Evolutionary conservation across 345 rosid genomes (phyloP).

Genomic region (Carallia brachiata): DNA sequence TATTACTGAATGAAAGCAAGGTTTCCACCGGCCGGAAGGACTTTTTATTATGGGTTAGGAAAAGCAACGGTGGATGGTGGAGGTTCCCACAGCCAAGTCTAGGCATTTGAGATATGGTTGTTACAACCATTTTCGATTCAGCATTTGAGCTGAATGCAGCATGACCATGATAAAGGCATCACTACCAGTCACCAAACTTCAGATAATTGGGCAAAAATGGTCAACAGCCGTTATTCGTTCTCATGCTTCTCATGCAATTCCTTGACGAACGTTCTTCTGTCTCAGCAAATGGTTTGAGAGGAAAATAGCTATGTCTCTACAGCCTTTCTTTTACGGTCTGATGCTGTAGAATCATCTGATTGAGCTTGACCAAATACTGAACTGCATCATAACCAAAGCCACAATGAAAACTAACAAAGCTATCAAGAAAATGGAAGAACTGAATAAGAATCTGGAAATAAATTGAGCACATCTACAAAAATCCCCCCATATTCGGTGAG

Average conservation of each 20-base stretch:
- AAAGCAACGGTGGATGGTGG: too few species aligned
- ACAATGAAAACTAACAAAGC: slow-evolving; percentile 3
- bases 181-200: not conserved
- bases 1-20: too few species aligned
- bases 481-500: too few species aligned
- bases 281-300: not conserved
- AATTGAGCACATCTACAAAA: too few species aligned
- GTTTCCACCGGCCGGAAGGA: too few species aligned
- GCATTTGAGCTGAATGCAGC: not conserved
- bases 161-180: not conserved
- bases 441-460: not conserved
- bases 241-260: too few species aligned
- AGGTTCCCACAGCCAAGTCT: too few species aligned
- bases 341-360: slow-evolving; percentile 45
- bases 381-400: slow-evolving; percentile 35
- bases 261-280: too few species aligned
- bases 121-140: not conserved
- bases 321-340: slow-evolving; percentile 68
- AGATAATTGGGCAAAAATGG: too few species aligned
- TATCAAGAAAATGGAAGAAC: not conserved
- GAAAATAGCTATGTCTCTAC: slow-evolving; percentile 41
- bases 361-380: slow-evolving; percentile 83
- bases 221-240: too few species aligned
- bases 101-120: too few species aligned
- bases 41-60: too few species aligned